Base-by-base conservation (phyloP, 2,329 filamentous ascomycete genomes). In the Cladosporium halotolerans region DNA sequence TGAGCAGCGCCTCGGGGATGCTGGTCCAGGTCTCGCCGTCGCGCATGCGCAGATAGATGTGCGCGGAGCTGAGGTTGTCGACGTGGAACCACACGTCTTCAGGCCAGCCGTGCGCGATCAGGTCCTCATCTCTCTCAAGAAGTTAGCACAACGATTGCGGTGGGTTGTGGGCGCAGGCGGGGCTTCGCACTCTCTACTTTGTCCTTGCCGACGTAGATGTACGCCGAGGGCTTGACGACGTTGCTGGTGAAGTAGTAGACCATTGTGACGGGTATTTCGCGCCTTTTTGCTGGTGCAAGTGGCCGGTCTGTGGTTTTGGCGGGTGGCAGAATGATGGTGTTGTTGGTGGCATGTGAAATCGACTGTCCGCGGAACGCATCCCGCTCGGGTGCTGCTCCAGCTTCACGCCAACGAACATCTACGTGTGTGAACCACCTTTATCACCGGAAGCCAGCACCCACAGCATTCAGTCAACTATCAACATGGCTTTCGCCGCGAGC, bases 81-180 rank as follows among this genome's bases (percentile, higher is more conserved):
- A 86, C 93, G 77, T 99, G 93, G 68, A 99, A 99, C 93, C 93
- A 99, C 65, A 99, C 84, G 76, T 99, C 93, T 69, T 95, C 86
- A 46, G 96, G 90, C 81, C 90, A 89, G 60, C 93, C 93, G 70
- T 88, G 87, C 65, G 92, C 89, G 70, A 99, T 97, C 63, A 99
- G 74, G 62, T 96, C 90, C 79, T 99, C 93, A 75, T 97, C 93
- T 99, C 68, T 58, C 52, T 19, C 59, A 56, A 48, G 52, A 53
- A 55, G 63, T 69, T 58, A 70, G 62, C 55, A 32, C 36, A 7
- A 28, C 4, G 2, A 28, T 39, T 9, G 31, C n/a, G 54, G 54
- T 52, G 58, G 57, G 45, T 49, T 63, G 45, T 28, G 4, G 32
- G 28, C 13, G 19, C 19, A 32, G 19, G 50, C 41, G 61, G 23